Conservation (phyloP, 495 filamentous ascomycete species). For the Aspergillus kassunensis region DNA sequence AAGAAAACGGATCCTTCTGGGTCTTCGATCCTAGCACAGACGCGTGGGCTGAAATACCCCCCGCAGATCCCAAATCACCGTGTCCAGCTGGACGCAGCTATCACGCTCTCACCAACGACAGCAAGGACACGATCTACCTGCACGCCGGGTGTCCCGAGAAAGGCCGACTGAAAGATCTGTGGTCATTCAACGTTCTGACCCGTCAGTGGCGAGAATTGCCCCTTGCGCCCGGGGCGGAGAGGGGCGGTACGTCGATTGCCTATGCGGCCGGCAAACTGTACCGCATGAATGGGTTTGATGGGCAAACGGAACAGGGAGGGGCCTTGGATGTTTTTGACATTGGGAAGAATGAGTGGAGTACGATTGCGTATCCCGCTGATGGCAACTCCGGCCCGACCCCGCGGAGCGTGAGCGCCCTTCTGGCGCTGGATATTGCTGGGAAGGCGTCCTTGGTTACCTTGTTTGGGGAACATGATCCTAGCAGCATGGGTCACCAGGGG, state of each 20-base stretch:
- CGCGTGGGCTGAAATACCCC: conserved; percentile 5
- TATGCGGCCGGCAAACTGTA: conserved; percentile 55
- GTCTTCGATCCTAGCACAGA: conserved; percentile 31
- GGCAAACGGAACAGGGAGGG: conserved; percentile 59
- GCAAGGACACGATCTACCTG: conserved; percentile 56
- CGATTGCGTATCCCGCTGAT: conserved; percentile 45
- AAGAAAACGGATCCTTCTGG: conserved; percentile 51
- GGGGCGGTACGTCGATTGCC: conserved; percentile 62
- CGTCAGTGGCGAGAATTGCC: conserved; percentile 59
- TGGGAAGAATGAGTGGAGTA: conserved; percentile 37
- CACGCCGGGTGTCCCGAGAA: conserved; percentile 66
- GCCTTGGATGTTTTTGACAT: conserved; percentile 54
- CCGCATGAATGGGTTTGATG: conserved; percentile 72
- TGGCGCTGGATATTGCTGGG: conserved; percentile 47
- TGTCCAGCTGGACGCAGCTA: conserved; percentile 47
- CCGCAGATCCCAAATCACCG: background rate
- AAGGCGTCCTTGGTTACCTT: conserved; percentile 59
- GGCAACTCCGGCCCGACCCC: conserved; percentile 25
- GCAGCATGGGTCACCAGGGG: conserved; percentile 56
- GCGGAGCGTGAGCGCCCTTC: conserved; percentile 46
- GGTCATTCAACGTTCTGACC: conserved; percentile 62
- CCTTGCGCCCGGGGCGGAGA: conserved; percentile 53
- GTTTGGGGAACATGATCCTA: conserved; percentile 64
- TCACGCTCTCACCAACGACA: conserved; percentile 42
- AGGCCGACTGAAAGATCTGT: conserved; percentile 60